Conservation (phyloP, 2,329 filamentous ascomycete genomes). For the Fusarium tanahbumbuense region DNA sequence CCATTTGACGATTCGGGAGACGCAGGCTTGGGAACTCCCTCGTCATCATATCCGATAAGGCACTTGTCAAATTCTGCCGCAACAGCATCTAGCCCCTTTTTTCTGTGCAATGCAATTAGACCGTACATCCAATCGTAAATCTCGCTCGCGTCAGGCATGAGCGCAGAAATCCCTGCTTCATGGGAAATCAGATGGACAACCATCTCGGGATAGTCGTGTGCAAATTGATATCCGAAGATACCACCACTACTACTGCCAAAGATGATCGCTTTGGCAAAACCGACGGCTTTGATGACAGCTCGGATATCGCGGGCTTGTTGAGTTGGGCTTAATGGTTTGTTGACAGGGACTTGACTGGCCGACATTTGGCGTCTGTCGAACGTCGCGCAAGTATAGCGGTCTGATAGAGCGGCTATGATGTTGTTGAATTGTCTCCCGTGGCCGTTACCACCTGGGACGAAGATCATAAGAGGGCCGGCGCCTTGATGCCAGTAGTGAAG, state of each 20-base stretch:
- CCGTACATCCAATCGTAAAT: slow-evolving; percentile 13
- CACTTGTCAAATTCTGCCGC: neutral
- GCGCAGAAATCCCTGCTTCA: neutral
- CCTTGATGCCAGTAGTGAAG: slow-evolving; percentile 25
- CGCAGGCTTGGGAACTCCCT: neutral
- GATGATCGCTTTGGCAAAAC: neutral
- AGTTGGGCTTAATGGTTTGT: neutral
- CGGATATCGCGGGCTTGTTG: slow-evolving; percentile 15
- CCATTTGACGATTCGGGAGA: neutral
- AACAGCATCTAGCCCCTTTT: neutral
- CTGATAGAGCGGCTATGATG: neutral
- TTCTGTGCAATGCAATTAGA: neutral
- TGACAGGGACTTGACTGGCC: slow-evolving; percentile 10
- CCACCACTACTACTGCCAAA: slow-evolving; percentile 11
- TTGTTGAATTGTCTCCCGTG: slow-evolving; percentile 19
- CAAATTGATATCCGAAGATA: slow-evolving; percentile 6
- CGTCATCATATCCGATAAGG: neutral
- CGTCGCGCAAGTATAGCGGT: neutral
- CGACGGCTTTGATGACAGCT: neutral
- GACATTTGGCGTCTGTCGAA: slow-evolving; percentile 24
- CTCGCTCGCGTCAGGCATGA: neutral
- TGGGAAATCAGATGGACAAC: neutral
- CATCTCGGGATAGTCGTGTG: slow-evolving; percentile 18
- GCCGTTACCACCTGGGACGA: slow-evolving; percentile 8
- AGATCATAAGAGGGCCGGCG: neutral